Evolutionary conservation across 495 filamentous ascomycete genomes (phyloP).

Genomic region (Trichoderma virens): DNA sequence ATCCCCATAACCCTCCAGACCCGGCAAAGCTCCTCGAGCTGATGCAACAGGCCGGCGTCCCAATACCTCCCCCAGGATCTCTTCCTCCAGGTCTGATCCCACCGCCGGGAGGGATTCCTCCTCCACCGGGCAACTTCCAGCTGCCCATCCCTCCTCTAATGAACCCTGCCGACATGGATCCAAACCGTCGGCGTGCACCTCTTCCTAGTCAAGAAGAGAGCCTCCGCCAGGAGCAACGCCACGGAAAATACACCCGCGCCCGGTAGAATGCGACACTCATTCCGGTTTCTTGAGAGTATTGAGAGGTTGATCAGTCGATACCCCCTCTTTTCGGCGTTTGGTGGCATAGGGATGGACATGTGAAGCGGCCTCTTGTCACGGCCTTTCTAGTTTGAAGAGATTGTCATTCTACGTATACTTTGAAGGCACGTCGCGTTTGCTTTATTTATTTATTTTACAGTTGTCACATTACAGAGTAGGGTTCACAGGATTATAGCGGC

Average conservation of each 20-base stretch:
- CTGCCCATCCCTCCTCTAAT: constrained; percentile 33
- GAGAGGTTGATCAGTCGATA: not conserved
- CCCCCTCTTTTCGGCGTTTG: not conserved
- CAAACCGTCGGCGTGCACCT: constrained; percentile 48
- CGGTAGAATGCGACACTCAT: constrained; percentile 26
- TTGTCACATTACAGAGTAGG: not conserved
- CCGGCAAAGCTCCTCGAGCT: constrained; percentile 59
- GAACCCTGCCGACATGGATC: constrained; percentile 15
- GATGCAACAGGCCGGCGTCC: constrained; percentile 48
- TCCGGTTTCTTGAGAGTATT: not conserved
- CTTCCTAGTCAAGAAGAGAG: constrained; percentile 80
- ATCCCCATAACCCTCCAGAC: constrained; percentile 55
- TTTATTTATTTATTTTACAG: not conserved
- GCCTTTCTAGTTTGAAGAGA: not conserved
- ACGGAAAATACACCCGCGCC: constrained; percentile 51
- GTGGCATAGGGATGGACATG: not conserved
- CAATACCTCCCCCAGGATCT: constrained; percentile 36
- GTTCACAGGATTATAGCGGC: not conserved
- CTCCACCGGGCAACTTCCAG: constrained; percentile 34
- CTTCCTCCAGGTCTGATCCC: constrained; percentile 42
- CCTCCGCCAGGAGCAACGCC: constrained; percentile 63
- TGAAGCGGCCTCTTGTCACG: not conserved
- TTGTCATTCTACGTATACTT: not conserved
- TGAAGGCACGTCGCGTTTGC: not conserved
- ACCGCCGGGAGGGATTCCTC: constrained; percentile 44